These are phyloP conservation scores for Fusarium concolor DNA, from an alignment of 2,329 filamentous ascomycete species.

Conservation along the genomic window DNA sequence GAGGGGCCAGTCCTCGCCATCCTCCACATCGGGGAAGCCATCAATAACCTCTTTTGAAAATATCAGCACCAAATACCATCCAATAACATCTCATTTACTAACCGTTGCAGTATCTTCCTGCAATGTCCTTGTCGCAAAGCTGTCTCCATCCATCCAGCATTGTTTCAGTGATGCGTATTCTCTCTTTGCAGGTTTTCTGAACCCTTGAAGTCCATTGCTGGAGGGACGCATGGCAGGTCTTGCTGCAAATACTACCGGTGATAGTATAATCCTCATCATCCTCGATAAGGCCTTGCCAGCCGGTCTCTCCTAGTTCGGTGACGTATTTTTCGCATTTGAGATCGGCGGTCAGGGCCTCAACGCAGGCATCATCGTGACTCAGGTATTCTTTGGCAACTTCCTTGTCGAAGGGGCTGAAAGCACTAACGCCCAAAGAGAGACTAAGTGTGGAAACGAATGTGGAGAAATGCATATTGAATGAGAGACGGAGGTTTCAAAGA, in stretches of 20 bases:
- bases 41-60: not conserved
- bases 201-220: not conserved
- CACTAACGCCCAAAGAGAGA: not conserved
- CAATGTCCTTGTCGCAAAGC: conserved; percentile 15
- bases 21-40: not conserved
- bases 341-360: not conserved
- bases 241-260: not conserved
- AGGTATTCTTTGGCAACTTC: not conserved
- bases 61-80: not conserved
- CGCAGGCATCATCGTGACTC: not conserved
- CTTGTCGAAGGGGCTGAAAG: not conserved
- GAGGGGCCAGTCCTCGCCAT: not conserved
- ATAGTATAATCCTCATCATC: not conserved
- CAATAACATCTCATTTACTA: rapidly evolving
- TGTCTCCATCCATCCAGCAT: not conserved
- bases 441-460: not conserved
- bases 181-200: not conserved
- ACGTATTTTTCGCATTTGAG: not conserved
- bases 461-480: not conserved
- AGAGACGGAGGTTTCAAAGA: not conserved
- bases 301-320: too few species aligned
- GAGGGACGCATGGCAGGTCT: not conserved
- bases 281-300: too few species aligned
- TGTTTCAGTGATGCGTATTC: not conserved
- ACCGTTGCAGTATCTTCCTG: conserved; percentile 8